phyloP scores from a whole-genome alignment of 2,329 filamentous ascomycete genomes.

The Pseudogymnoascus sp. region DNA sequence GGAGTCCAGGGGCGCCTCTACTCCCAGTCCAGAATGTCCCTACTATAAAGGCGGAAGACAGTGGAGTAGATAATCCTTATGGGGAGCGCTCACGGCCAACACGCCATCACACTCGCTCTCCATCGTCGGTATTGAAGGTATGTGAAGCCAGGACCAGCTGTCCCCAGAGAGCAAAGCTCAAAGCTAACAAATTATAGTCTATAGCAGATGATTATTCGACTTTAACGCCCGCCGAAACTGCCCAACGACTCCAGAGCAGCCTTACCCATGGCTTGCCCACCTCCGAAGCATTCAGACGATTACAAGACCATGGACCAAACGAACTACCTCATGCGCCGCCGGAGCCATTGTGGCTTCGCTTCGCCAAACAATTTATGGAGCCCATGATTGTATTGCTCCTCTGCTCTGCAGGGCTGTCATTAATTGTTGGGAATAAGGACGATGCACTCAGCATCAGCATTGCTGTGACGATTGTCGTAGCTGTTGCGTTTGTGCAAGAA shows the following conservation, averaged over 20 bases:
- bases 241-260: conserved; percentile 73
- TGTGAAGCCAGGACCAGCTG: not conserved
- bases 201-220: conserved; percentile 54
- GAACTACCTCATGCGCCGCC: conserved; percentile 91
- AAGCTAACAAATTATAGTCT: conserved; percentile 20
- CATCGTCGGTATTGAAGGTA: conserved; percentile 30
- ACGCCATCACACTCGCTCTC: conserved; percentile 24
- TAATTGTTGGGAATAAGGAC: conserved; percentile 87
- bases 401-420: conserved; percentile 77
- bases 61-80: conserved; percentile 22
- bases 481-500: conserved; percentile 93
- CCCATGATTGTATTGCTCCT: conserved; percentile 89
- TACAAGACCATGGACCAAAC: conserved; percentile 79
- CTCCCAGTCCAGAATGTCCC: conserved; percentile 27
- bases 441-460: conserved; percentile 94
- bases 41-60: conserved; percentile 18
- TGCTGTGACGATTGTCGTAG: conserved; percentile 93
- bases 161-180: not conserved
- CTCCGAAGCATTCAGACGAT: conserved; percentile 69
- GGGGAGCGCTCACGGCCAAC: conserved; percentile 22
- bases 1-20: conserved; percentile 22
- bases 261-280: conserved; percentile 72
- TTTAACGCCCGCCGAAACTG: conserved; percentile 72
- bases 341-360: conserved; percentile 90
- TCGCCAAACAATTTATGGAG: conserved; percentile 94